Conservation (phyloP, 805 yeast species). For the Metschnikowia matae region DNA sequence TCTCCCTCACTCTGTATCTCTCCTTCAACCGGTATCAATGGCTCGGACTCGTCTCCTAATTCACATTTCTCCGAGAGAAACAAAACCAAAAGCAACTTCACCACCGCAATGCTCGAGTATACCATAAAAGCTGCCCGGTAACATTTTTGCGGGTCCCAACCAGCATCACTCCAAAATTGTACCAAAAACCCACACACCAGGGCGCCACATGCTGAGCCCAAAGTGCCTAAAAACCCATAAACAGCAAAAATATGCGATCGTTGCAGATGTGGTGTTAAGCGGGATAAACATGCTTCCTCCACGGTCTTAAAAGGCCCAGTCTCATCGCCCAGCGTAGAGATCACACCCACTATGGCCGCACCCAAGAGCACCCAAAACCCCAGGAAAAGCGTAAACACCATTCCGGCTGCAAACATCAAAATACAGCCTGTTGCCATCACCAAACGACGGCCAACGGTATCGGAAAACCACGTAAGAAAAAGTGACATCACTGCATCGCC, state of each 20-base stretch:
- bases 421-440: conserved; percentile 62
- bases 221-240: conserved; percentile 63
- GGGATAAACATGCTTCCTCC: conserved; percentile 81
- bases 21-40: background rate
- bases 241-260: conserved; percentile 74
- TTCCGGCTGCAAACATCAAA: conserved; percentile 67
- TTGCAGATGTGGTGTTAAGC: conserved; percentile 59
- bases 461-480: conserved; percentile 73
- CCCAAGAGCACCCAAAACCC: conserved; percentile 52
- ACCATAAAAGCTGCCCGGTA: conserved; percentile 56
- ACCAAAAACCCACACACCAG: conserved; percentile 57
- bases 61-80: conserved; percentile 55
- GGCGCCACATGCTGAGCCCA: conserved; percentile 75
- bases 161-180: conserved; percentile 36
- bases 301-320: conserved; percentile 87
- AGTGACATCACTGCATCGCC: conserved; percentile 78
- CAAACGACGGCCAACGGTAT: conserved; percentile 58
- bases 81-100: conserved; percentile 49
- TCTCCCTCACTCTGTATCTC: background rate
- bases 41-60: conserved; percentile 13
- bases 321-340: conserved; percentile 86
- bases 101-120: conserved; percentile 51
- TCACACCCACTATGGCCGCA: conserved; percentile 81
- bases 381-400: conserved; percentile 54
- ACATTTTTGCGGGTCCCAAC: conserved; percentile 35